A percentile compares a stretch with the other conserved stretches of the same genome.
These are phyloP conservation scores for Inonotus hispidus DNA, from an alignment of 1,284 basidiomycete species.

Conservation along the genomic window DNA sequence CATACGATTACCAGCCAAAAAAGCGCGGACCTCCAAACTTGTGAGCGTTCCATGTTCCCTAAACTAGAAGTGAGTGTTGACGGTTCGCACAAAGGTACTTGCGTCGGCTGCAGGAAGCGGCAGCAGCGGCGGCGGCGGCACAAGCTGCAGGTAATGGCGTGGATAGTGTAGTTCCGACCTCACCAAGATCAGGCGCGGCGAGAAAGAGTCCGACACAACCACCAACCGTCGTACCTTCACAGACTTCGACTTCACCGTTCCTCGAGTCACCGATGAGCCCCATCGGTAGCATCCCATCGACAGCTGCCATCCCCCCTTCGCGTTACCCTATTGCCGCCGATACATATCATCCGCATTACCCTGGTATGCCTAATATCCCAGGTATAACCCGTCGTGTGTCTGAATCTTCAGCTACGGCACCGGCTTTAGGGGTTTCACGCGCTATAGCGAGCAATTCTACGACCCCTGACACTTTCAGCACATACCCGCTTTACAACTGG, in stretches of 20 bases:
- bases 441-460: conserved; percentile 21
- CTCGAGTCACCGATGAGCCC: conserved; percentile 45
- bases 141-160: conserved; percentile 33
- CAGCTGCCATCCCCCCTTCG: conserved; percentile 52
- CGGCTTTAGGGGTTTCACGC: conserved; percentile 2
- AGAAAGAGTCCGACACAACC: conserved; percentile 47
- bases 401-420: conserved; percentile 17
- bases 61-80: conserved; percentile 1
- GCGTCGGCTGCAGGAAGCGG: conserved; percentile 72
- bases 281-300: conserved; percentile 30
- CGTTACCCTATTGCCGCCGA: conserved; percentile 68
- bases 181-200: conserved; percentile 38
- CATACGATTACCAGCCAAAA: conserved; percentile 88
- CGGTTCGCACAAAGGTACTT: conserved; percentile 48
- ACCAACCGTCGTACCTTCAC: conserved; percentile 41
- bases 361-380: conserved; percentile 33
- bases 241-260: conserved; percentile 43
- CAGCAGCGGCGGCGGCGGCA: conserved; percentile 51
- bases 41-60: conserved; percentile 40
- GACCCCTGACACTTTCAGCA: conserved; percentile 49
- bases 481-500: conserved; percentile 66
- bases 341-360: conserved; percentile 51
- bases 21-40: conserved; percentile 86
- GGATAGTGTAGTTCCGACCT: conserved; percentile 37
- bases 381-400: conserved; percentile 31